Evolutionary conservation across 805 yeast genomes (phyloP), one percentile per base, ranked within the genome.

Genomic region (Candida tibetensis): DNA sequence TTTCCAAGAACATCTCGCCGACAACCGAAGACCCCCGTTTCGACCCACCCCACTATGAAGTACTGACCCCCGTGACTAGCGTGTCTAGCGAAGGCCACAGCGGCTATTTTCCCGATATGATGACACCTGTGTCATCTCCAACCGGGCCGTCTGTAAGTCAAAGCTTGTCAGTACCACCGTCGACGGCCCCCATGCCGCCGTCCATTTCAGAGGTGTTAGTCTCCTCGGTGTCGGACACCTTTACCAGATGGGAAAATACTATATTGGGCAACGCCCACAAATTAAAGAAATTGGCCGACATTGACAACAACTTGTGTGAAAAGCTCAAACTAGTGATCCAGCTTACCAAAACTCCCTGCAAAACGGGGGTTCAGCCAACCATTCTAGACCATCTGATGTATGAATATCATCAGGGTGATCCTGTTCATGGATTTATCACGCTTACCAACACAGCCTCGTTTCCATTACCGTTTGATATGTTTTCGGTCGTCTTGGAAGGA

Each of bases 401-500:
- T 18, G 64, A 58, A 43, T 53, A 46, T 30, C 43, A 42, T 32
- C 64, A 58, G 33, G 62, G 64, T 10, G 64, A 58, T 37, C 39
- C 51, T 12, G 42, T 58, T 23, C 48, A 49, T 19, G 64, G 64
- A 12, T 53, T 40, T 33, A 48, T 58, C 28, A 46, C 52, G 8
- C 43, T 58, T 13, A 37, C 42, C 28, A 58, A 58, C 42, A 40
- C 41, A 12, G 38, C 48, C 17, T 18, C 35, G 7, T 25, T 27
- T 7, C 54, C 57, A 8, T 36, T 58, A 9, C 51, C 55, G 25
- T 58, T 55, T 32, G 58, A 52, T 38, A 52, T 58, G 60, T 48
- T 58, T 28, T 54, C 55, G 8, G 62, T 58, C 28, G 54, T 55
- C 9, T 49, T 57, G 14, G 63, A 58, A 33, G 64, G 64, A 4